Percentiles rank a stretch among this genome's conserved stretches.
phyloP scores from a whole-genome alignment of 192 early-diverging fungal genomes.

The Podila verticillata region DNA sequence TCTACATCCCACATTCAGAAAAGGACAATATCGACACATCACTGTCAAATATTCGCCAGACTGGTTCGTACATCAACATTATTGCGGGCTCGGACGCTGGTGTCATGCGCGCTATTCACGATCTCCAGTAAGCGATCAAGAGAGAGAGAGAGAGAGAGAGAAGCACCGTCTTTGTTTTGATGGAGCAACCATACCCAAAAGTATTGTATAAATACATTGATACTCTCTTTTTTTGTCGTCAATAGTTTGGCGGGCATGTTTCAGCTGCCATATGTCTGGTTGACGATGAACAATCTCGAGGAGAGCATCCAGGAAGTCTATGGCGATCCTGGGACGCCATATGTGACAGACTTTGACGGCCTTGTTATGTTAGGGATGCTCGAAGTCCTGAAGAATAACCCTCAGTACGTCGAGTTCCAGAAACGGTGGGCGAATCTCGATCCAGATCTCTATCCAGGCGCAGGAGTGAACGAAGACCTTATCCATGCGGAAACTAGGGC shows the following conservation, averaged over 20 bases:
- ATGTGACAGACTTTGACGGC: slow-evolving; percentile 1
- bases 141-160: too few relatives aligned
- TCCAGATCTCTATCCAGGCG: slow-evolving; percentile 7
- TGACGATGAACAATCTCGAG: slow-evolving; percentile 1
- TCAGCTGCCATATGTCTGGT: slow-evolving; percentile 7
- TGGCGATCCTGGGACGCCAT: neutral
- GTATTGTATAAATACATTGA: neutral
- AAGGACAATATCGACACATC: neutral
- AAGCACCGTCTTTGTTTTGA: neutral
- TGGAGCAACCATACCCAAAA: too few relatives aligned
- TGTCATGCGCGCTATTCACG: neutral
- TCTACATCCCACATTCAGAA: neutral
- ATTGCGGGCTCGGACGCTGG: neutral
- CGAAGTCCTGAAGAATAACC: neutral
- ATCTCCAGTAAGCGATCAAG: slow-evolving; percentile 3
- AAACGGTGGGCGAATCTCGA: slow-evolving; percentile 9
- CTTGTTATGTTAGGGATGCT: neutral
- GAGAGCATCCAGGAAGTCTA: neutral
- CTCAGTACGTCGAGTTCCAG: neutral
- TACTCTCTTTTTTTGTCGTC: neutral
- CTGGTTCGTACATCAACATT: neutral
- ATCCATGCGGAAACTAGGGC: slow-evolving; percentile 3
- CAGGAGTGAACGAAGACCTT: neutral
- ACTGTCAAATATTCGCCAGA: neutral
- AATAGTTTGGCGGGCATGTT: neutral